phyloP scores from a whole-genome alignment of 345 rosid genomes.

The Citrus australasica region DNA sequence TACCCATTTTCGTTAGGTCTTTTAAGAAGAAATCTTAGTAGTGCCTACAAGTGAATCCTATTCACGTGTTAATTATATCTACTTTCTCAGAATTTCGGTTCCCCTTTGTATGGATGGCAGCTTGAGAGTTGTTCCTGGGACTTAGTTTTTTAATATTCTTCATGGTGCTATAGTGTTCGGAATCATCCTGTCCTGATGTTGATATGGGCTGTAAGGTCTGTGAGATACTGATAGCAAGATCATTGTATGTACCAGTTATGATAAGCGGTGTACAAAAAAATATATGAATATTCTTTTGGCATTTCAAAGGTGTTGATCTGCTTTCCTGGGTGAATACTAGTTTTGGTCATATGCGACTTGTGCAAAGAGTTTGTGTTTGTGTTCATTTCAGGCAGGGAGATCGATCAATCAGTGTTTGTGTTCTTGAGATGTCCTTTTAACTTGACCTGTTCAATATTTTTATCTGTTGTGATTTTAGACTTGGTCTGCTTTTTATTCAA shows the following conservation, averaged over 20 bases:
- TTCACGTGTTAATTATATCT: neutral
- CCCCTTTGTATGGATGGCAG: constrained; percentile 32
- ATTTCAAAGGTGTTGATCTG: neutral
- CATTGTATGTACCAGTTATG: constrained; percentile 11
- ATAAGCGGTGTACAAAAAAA: neutral
- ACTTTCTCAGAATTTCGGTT: constrained; percentile 22
- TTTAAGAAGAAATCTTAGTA: constrained; percentile 5
- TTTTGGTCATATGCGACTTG: neutral
- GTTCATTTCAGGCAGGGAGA: neutral
- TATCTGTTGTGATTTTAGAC: neutral
- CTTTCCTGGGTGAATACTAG: neutral
- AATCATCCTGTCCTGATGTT: constrained; percentile 12
- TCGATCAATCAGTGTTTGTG: neutral
- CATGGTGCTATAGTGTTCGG: constrained; percentile 25
- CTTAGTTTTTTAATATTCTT: constrained; percentile 29
- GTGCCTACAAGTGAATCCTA: constrained; percentile 15
- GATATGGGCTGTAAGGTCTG: constrained; percentile 10
- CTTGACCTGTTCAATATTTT: neutral
- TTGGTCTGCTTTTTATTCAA: neutral
- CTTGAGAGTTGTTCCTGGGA: constrained; percentile 30
- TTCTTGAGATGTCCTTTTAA: no score
- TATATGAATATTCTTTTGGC: neutral
- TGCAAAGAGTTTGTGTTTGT: neutral
- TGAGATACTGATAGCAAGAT: constrained; percentile 4
- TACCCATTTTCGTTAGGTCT: constrained; percentile 16